Base-by-base conservation (phyloP, 2,329 filamentous ascomycete species). In the Ophiostoma himal-ulmi region DNA sequence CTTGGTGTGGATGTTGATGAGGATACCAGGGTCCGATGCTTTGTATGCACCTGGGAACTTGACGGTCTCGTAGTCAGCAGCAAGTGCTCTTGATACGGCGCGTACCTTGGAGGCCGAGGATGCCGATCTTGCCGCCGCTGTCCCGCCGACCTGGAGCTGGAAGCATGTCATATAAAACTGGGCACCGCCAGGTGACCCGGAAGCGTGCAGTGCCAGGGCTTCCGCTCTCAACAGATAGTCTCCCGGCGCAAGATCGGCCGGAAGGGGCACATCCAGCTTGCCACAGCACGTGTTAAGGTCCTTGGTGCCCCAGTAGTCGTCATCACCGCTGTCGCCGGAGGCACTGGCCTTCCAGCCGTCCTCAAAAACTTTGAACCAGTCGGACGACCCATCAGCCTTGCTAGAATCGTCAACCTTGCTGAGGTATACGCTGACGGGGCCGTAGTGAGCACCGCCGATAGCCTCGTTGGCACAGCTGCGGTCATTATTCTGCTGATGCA, bases 381-480 rank as follows among this genome's bases (percentile, higher is more conserved):
- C 52, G 8, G 52, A 57, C 11, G 52, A 57, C 3, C 52, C 52
- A 14, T 57, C 52, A 11, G 52, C 52, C 3, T 57, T 57, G 52
- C 52, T 26, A 1, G 52, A 81, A 73, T 85, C 81, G 4, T 77
- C 73, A 4, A 86, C 84, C 73, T 83, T 82, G 73, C 79, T 79
- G 72, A 85, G 75, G 77, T 85, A 85, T 2, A 81, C 80, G 37
- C 82, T 78, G 10, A 85, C 81, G 2, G 84, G 83, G 1, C 83
- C 83, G 75, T 82, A 83, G 76, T 86, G 84, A 67, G 81, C 80
- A 37, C 84, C 83, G 30, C 84, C 84, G 72, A 86, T 84, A 34
- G 82, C 84, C 73, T 84, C 80, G 72, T 78, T 81, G 68, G 73
- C 72, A 75, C 83, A 85, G 62, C 76, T 76, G 26, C 83, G 80